These are phyloP conservation scores for Jaapia argillacea DNA, from an alignment of 768 basidiomycete species.

Conservation along the genomic window DNA sequence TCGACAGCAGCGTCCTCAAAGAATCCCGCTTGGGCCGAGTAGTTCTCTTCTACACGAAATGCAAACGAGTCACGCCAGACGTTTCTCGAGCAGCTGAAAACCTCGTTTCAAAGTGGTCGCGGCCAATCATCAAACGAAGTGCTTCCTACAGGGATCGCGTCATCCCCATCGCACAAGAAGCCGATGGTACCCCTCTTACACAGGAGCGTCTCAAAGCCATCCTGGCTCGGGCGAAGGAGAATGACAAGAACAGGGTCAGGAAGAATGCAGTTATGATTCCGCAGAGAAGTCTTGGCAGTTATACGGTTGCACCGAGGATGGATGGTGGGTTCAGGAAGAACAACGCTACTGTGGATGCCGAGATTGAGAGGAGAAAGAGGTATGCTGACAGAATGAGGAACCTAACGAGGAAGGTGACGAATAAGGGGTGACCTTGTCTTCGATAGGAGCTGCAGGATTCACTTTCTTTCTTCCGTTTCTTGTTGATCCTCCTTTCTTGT, in stretches of 20 bases:
- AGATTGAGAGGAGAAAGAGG: slow-evolving; percentile 63
- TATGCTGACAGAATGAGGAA: slow-evolving; percentile 65
- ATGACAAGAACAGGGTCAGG: slow-evolving; percentile 57
- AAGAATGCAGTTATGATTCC: slow-evolving; percentile 83
- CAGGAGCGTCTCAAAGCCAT: slow-evolving; percentile 60
- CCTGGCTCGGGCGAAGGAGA: slow-evolving; percentile 53
- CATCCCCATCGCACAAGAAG: slow-evolving; percentile 45
- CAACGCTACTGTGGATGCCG: slow-evolving; percentile 57
- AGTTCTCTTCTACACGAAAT: slow-evolving; percentile 92
- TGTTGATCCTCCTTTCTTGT: too few relatives aligned
- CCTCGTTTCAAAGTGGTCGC: slow-evolving; percentile 79
- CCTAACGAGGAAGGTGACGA: slow-evolving; percentile 41
- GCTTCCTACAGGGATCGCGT: slow-evolving; percentile 72
- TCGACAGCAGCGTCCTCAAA: slow-evolving; percentile 84
- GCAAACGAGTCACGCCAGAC: slow-evolving; percentile 77
- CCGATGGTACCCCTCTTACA: slow-evolving; percentile 24
- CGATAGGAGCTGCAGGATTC: too few relatives aligned
- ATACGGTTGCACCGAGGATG: slow-evolving; percentile 65
- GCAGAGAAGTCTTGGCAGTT: slow-evolving; percentile 61
- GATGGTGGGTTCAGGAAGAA: slow-evolving; percentile 41
- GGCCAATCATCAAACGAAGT: slow-evolving; percentile 86
- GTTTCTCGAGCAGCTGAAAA: slow-evolving; percentile 76
- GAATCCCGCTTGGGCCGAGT: slow-evolving; percentile 85
- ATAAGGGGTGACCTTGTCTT: too few relatives aligned
- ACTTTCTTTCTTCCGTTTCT: too few relatives aligned